phyloP scores from a whole-genome alignment of 139 green algal genomes.

The Micractinium sp. region DNA sequence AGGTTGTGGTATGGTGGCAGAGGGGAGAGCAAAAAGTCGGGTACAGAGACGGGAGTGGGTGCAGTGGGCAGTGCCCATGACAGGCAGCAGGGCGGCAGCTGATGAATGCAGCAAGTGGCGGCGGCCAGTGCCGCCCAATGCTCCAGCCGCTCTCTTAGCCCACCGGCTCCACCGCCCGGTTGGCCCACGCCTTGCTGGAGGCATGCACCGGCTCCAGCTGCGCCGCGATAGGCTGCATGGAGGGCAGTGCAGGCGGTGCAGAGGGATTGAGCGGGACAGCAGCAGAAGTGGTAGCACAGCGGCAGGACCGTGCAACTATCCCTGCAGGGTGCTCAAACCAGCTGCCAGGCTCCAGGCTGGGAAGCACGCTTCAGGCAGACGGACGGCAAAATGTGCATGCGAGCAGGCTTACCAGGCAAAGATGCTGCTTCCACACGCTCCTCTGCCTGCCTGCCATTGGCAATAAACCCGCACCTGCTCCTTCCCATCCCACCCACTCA shows the following conservation, averaged over 20 bases:
- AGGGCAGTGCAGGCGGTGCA: neutral
- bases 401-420: neutral
- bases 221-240: slow-evolving; percentile 1
- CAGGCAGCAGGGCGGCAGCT: neutral
- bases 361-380: too few species aligned
- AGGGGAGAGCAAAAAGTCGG: neutral
- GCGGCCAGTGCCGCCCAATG: too few species aligned
- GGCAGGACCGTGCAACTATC: too few species aligned
- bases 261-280: neutral
- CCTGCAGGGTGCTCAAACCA: too few species aligned
- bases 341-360: too few species aligned
- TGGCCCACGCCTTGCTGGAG: slow-evolving; percentile 33
- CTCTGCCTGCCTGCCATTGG: neutral
- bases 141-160: neutral
- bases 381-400: neutral
- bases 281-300: neutral
- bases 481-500: neutral
- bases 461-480: neutral
- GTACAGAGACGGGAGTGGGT: neutral
- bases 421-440: too few species aligned
- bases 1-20: neutral
- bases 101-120: neutral
- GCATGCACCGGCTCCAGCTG: slow-evolving; percentile 10
- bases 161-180: slow-evolving; percentile 29
- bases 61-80: too few species aligned